phyloP scores from a whole-genome alignment of 306 rosid genomes.

The Phaseolus lunatus region DNA sequence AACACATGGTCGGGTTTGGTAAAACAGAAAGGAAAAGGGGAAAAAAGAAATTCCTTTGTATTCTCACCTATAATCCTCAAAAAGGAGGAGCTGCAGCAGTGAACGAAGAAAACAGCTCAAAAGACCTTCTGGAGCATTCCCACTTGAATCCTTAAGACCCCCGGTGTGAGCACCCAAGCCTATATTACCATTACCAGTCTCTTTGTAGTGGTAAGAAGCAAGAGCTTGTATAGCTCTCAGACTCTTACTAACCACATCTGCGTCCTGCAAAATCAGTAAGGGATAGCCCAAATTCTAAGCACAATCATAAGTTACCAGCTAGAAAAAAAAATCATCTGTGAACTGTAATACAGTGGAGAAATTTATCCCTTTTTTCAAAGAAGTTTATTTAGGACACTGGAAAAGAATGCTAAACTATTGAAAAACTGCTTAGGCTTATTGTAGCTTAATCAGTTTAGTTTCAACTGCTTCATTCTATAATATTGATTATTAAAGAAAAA shows the following conservation, averaged over 20 bases:
- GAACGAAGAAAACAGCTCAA: constrained; percentile 86
- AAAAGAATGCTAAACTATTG: constrained; percentile 35
- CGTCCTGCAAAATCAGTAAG: constrained; percentile 61
- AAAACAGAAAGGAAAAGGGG: not conserved
- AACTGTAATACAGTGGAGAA: constrained; percentile 12
- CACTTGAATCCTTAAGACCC: constrained; percentile 62
- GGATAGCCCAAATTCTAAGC: constrained; percentile 18
- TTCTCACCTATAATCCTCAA: constrained; percentile 89
- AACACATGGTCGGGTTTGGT: constrained; percentile 6
- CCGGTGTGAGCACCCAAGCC: constrained; percentile 80
- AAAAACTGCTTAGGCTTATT: constrained; percentile 4
- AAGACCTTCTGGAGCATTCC: constrained; percentile 79
- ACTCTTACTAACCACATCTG: constrained; percentile 83
- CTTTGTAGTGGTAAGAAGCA: constrained; percentile 84
- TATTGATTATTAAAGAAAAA: constrained; percentile 30
- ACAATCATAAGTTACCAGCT: constrained; percentile 19
- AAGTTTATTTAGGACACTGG: constrained; percentile 9
- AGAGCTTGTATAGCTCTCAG: constrained; percentile 88
- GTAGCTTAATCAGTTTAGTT: constrained; percentile 16
- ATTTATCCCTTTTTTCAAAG: constrained; percentile 9
- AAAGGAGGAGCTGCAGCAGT: constrained; percentile 83
- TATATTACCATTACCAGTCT: constrained; percentile 65
- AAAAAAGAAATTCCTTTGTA: not conserved
- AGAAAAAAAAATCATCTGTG: constrained; percentile 13
- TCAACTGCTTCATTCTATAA: constrained; percentile 27